Evolutionary conservation across 2,329 filamentous ascomycete genomes (phyloP).

Genomic region (Botrytis paeoniae): DNA sequence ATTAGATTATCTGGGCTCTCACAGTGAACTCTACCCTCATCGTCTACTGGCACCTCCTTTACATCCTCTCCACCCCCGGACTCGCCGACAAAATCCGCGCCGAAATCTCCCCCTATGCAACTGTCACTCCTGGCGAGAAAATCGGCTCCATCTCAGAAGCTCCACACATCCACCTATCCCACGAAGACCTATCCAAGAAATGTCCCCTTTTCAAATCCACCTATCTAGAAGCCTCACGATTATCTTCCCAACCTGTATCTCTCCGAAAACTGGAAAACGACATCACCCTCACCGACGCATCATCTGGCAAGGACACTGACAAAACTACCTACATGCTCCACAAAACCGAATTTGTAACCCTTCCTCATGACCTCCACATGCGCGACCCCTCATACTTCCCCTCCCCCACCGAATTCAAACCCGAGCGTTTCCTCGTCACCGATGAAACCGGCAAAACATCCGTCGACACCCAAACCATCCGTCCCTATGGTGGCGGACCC

Average conservation of each 20-base stretch:
- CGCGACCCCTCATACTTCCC: slow-evolving; percentile 42
- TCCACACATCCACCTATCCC: slow-evolving; percentile 42
- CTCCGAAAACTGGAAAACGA: slow-evolving; percentile 43
- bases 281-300: slow-evolving; percentile 31
- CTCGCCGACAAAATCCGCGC: slow-evolving; percentile 44
- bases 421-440: slow-evolving; percentile 44
- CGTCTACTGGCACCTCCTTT: slow-evolving; percentile 50
- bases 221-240: slow-evolving; percentile 46
- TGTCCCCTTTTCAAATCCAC: slow-evolving; percentile 47
- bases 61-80: slow-evolving; percentile 43
- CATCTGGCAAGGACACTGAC: slow-evolving; percentile 25
- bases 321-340: slow-evolving; percentile 42
- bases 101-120: slow-evolving; percentile 45
- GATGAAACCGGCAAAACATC: not conserved
- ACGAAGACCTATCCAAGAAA: slow-evolving; percentile 42
- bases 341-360: slow-evolving; percentile 43
- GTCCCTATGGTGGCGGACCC: slow-evolving; percentile 48
- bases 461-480: slow-evolving; percentile 39
- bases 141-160: slow-evolving; percentile 35
- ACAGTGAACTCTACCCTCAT: slow-evolving; percentile 52
- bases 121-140: slow-evolving; percentile 36
- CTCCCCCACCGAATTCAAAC: slow-evolving; percentile 43
- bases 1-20: slow-evolving; percentile 51
- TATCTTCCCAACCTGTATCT: slow-evolving; percentile 44
- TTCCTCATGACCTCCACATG: slow-evolving; percentile 46